Evolutionary conservation across 2,329 filamentous ascomycete genomes (phyloP).

Genomic region (Rachicladosporium sp.): DNA sequence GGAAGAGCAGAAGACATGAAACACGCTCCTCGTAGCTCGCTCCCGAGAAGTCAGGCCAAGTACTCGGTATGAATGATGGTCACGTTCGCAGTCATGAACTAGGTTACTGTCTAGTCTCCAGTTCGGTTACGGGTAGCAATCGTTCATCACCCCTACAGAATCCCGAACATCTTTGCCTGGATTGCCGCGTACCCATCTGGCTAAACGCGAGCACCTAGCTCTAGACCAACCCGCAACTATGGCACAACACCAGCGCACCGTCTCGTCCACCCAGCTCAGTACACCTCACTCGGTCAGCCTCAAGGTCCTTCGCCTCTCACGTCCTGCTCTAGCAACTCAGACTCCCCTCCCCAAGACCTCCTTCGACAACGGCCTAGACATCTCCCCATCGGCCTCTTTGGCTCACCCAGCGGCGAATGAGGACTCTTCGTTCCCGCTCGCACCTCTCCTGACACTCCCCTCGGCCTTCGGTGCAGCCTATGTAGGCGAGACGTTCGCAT

Average conservation of each 20-base stretch:
- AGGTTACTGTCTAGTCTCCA: too few relatives aligned
- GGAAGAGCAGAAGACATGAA: too few relatives aligned
- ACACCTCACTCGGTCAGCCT: constrained; percentile 68
- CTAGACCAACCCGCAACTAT: background rate
- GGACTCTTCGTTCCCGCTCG: constrained; percentile 43
- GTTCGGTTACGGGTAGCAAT: too few relatives aligned
- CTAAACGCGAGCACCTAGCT: too few relatives aligned
- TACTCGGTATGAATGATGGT: too few relatives aligned
- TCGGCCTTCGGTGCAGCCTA: constrained; percentile 89
- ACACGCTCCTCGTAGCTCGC: too few relatives aligned
- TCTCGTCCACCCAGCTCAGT: background rate
- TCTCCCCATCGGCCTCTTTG: constrained; percentile 54
- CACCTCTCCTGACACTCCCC: constrained; percentile 63
- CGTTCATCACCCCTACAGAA: too few relatives aligned
- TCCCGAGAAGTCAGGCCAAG: too few relatives aligned
- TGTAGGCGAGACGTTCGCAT: constrained; percentile 88
- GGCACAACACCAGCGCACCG: background rate
- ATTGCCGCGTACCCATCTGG: too few relatives aligned
- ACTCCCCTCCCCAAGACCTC: constrained; percentile 47
- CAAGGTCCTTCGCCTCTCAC: constrained; percentile 73
- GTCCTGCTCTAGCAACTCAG: constrained; percentile 63
- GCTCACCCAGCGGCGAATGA: constrained; percentile 49
- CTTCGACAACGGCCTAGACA: constrained; percentile 34
- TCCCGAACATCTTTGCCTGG: too few relatives aligned
- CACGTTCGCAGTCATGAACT: too few relatives aligned